Base-by-base conservation (phyloP, 2,329 filamentous ascomycete genomes). In the Paecilomyces dactylethromorphus region DNA sequence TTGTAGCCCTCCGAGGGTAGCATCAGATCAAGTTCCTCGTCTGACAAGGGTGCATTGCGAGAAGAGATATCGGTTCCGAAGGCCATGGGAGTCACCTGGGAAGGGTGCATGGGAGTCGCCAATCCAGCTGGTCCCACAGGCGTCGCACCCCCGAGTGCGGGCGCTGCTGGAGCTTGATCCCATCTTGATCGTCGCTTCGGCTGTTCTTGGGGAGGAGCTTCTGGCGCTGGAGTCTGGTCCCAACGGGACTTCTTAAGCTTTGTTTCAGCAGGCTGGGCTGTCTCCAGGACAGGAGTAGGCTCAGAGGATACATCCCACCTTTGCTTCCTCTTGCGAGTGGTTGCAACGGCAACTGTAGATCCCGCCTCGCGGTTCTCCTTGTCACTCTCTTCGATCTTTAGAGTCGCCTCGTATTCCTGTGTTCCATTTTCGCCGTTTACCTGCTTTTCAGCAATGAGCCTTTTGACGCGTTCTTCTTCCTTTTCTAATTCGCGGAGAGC, bases 1-100 rank as follows among this genome's bases (percentile, higher is more conserved):
- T 96, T 92, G 81, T 96, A 99, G 49, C 94, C 94, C 69, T 95
- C 91, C 1, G 87, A 87, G 1, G 94, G 94, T 6, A 99, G 84
- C 81, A 99, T 90, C 71, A 88, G 81, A 69, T 99, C 90, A 54
- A 99, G 86, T 72, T 97, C 92, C 73, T 99, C 94, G 67, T 99
- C 94, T 50, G 92, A 94, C 50, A 96, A 80, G 5, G 91, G 83
- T 60, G 88, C 87, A 74, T 93, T 94, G 62, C 92, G 89, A 57
- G 81, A 84, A 50, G 89, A 86, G 56, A 94, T 84, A 70, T 97
- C 92, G 51, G 87, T 89, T 55, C 92, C 92, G 69, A 96, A 95
- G 8, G 84, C 79, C n/a, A 81, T 78, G 15, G 84, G 80, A 52
- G 80, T 76, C 65, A 79, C 74, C 69, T 87, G 87, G 8, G 87